Evolutionary conservation across 108 stramenopile species (phyloP).

Genomic region (Cylindrotheca closterium): DNA sequence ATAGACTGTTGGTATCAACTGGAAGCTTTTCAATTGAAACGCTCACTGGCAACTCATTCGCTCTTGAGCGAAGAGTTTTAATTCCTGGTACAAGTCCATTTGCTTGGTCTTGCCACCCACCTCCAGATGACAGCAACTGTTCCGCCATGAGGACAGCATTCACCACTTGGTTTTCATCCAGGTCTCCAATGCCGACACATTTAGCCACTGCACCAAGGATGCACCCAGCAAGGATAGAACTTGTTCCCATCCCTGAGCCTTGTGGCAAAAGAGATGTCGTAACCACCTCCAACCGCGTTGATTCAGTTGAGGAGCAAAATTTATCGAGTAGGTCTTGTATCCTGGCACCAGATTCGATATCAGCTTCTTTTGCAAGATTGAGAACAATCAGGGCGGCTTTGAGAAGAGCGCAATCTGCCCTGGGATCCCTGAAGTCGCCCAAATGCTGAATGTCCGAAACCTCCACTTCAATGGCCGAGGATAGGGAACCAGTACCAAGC

Average conservation of each 20-base stretch:
- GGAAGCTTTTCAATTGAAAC: conserved; percentile 37
- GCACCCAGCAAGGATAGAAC: conserved; percentile 77
- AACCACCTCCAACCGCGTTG: conserved; percentile 64
- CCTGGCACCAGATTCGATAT: conserved; percentile 14
- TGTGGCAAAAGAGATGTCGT: conserved; percentile 69
- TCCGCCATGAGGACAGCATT: conserved; percentile 67
- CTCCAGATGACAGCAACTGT: conserved; percentile 78
- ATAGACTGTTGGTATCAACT: conserved; percentile 14
- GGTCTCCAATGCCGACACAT: conserved; percentile 49
- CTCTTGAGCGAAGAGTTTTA: conserved; percentile 51
- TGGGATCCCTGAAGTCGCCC: conserved; percentile 50
- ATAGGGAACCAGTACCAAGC: conserved; percentile 25
- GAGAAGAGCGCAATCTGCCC: conserved; percentile 59
- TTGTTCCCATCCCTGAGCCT: conserved; percentile 86
- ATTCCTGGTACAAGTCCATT: conserved; percentile 62
- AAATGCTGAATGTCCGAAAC: conserved; percentile 40
- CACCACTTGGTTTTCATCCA: conserved; percentile 42
- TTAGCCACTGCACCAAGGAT: conserved; percentile 52
- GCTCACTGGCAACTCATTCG: conserved; percentile 39
- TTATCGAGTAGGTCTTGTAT: conserved; percentile 50
- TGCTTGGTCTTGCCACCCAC: conserved; percentile 92
- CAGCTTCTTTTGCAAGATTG: conserved; percentile 45
- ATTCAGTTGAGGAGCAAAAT: conserved; percentile 47
- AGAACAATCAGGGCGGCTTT: conserved; percentile 66
- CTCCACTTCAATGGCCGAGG: conserved; percentile 21